Base-by-base conservation (phyloP, 1,284 basidiomycete genomes). In the Marasmius sp. region DNA sequence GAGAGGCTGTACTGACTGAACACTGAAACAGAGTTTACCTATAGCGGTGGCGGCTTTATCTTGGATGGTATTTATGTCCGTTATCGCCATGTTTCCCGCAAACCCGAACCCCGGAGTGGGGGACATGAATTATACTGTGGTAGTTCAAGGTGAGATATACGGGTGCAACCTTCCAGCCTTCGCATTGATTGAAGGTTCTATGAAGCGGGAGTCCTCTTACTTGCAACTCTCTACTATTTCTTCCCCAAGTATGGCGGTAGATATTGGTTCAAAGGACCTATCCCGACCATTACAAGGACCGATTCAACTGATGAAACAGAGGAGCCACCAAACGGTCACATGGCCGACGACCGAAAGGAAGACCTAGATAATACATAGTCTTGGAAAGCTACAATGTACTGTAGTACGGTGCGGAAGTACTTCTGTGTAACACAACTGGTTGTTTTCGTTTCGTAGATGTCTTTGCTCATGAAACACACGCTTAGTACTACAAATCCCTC, bases 241-340 rank as follows among this genome's bases (percentile, higher is more conserved):
- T 69, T 73, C 61, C 72, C 72, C 14, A 67, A 66, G 55, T 72
- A 71, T 53, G 71, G 71, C 12, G 72, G 71, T 8, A 65, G 69
- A 20, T 61, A 71, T 55, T 72, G 69, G 72, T 72, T 73, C 58
- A 61, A 64, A 52, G 72, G 72, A 10, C 72, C 72, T 14, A 57
- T 69, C 2, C 18, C 33, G n/a, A 59, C 58, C 14, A 39, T 59
- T 18, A 27, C 27, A 33, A 59, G 12, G 18, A 34, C 47, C 47
- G 20, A 52, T 14, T 27, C 27, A 27, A 27, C 2, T 27, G 27
- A 38, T 16, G 52, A 38, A 54, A 37, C 9, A 16, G 52, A 38
- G n/a, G 11, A n/a, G 20, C 45, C 45, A n/a, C 9, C 45, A 47
- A n/a, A 8, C 4, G 16, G 6, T 27, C 27, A 27, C 27, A 27